Evolutionary conservation across 1,139 yeast species (phyloP).

Genomic region (Starmera stellimalicola): DNA sequence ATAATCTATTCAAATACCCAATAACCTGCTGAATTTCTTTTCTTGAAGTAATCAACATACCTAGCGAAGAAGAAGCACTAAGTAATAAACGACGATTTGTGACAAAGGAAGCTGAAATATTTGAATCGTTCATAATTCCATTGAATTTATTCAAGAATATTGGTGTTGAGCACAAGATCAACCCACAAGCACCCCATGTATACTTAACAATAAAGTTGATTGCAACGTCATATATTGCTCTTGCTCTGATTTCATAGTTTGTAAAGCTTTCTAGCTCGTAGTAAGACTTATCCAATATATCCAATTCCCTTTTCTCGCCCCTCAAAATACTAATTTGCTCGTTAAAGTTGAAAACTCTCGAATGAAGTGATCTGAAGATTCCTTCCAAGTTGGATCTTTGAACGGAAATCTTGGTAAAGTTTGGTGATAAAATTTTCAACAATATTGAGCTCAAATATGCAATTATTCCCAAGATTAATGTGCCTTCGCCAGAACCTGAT

Average conservation of each 20-base stretch:
- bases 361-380: conserved; percentile 72
- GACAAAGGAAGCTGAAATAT: conserved; percentile 67
- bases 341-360: conserved; percentile 66
- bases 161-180: conserved; percentile 81
- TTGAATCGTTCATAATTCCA: conserved; percentile 23
- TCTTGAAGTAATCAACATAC: conserved; percentile 77
- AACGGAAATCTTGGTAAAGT: conserved; percentile 76
- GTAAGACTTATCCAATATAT: conserved; percentile 69
- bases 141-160: conserved; percentile 61
- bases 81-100: conserved; percentile 82
- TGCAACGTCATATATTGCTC: conserved; percentile 67
- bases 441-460: conserved; percentile 76
- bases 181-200: conserved; percentile 93
- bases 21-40: conserved; percentile 76
- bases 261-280: conserved; percentile 75
- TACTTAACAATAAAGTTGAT: conserved; percentile 84
- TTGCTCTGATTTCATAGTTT: conserved; percentile 67
- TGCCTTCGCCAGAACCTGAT: conserved; percentile 79
- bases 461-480: conserved; percentile 67
- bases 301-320: conserved; percentile 76
- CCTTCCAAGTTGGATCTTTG: conserved; percentile 80
- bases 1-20: conserved; percentile 75
- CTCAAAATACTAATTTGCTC: conserved; percentile 85
- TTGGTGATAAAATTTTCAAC: conserved; percentile 74
- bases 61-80: conserved; percentile 84